Percentiles rank a stretch among this genome's conserved stretches.
These are phyloP conservation scores for Dendrothele bispora DNA, from an alignment of 768 basidiomycete genomes.

Conservation along the genomic window DNA sequence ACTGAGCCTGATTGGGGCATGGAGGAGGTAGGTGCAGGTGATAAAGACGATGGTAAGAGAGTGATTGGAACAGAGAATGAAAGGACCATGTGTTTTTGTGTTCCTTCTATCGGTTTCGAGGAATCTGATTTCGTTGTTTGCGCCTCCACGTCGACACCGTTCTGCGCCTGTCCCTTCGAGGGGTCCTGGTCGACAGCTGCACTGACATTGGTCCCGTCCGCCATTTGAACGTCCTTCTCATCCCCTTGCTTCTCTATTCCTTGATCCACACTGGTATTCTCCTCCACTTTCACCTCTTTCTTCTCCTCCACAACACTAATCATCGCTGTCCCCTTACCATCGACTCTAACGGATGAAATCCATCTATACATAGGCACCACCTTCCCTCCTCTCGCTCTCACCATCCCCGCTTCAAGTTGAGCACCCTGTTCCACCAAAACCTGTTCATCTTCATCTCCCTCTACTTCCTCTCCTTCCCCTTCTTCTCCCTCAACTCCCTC, in stretches of 20 bases:
- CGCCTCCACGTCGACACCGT: no score
- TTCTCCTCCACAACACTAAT: no score
- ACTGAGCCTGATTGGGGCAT: no score
- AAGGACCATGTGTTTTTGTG: slow-evolving; percentile 2
- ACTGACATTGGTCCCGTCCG: no score
- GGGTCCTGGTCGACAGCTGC: no score
- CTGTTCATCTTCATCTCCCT: not conserved
- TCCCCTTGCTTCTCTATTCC: not conserved
- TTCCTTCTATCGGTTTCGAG: not conserved
- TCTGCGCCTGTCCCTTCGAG: no score
- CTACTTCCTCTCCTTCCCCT: slow-evolving; percentile 4
- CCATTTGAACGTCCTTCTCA: slow-evolving; percentile 2
- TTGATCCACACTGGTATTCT: not conserved
- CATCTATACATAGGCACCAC: slow-evolving; percentile 6
- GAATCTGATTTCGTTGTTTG: no score
- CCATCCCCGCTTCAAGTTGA: not conserved
- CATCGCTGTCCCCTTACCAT: not conserved
- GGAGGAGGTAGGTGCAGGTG: no score
- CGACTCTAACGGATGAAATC: slow-evolving; percentile 1
- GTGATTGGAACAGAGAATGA: slow-evolving; percentile 1
- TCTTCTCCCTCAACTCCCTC: not conserved
- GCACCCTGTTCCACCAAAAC: no score
- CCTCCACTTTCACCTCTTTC: no score
- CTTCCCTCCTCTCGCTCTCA: not conserved
- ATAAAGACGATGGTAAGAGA: slow-evolving; percentile 1